phyloP scores from a whole-genome alignment of 1,139 yeast genomes.

The Protomyces lactucae-debilis region DNA sequence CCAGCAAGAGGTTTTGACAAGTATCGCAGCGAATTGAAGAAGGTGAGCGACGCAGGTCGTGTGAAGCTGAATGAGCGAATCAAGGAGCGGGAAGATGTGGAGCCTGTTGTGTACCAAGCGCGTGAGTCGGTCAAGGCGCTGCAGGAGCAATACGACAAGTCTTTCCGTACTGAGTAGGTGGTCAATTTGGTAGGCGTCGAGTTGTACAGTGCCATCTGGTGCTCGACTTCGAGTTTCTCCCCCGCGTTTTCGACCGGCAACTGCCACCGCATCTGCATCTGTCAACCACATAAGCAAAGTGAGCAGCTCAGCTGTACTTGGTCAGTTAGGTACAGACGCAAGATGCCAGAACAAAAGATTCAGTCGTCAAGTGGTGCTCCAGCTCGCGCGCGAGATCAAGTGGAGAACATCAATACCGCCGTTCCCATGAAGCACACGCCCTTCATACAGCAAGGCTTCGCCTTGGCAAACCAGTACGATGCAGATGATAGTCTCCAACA shows the following conservation, averaged over 20 bases:
- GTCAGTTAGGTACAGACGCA: neutral
- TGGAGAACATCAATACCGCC: neutral
- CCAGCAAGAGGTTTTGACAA: neutral
- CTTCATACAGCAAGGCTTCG: neutral
- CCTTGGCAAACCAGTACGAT: neutral
- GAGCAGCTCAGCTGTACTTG: too few relatives aligned
- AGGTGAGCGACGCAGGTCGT: constrained; percentile 23
- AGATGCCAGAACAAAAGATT: neutral
- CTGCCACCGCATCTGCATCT: too few relatives aligned
- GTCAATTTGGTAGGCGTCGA: neutral
- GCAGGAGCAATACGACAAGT: neutral
- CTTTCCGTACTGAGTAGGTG: neutral
- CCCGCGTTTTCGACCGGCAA: too few relatives aligned
- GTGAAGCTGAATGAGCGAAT: neutral
- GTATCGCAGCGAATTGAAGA: constrained; percentile 9
- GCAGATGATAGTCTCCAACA: neutral
- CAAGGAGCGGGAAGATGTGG: neutral
- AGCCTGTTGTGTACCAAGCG: constrained; percentile 3
- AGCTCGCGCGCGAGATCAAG: neutral
- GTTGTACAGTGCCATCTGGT: neutral
- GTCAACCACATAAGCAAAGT: too few relatives aligned
- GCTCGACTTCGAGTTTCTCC: too few relatives aligned
- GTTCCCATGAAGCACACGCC: neutral
- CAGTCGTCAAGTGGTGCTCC: neutral
- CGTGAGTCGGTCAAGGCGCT: neutral